Percentiles rank a stretch among this genome's conserved stretches.
Conservation (phyloP, 2,329 filamentous ascomycete genomes). For the Penicillium sp. region DNA sequence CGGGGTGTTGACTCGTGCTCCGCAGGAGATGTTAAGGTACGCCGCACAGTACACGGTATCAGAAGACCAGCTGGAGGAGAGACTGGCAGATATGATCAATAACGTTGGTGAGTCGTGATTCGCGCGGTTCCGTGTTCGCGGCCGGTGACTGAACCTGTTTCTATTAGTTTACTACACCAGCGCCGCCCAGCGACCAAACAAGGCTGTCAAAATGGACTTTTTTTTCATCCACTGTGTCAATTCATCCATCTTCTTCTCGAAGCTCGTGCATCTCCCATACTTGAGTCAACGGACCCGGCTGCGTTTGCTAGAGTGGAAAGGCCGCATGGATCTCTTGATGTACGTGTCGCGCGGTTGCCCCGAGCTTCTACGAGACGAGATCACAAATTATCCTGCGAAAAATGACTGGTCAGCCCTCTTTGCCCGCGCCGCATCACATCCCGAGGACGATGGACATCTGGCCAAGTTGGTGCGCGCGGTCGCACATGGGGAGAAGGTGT, state of each 20-base stretch:
- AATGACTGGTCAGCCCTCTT: conserved; percentile 53
- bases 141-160: background rate
- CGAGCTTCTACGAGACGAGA: conserved; percentile 60
- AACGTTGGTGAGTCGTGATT: conserved; percentile 51
- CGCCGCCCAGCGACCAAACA: conserved; percentile 65
- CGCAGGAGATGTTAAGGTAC: conserved; percentile 64
- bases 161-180: conserved; percentile 56
- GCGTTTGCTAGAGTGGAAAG: conserved; percentile 80
- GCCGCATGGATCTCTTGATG: conserved; percentile 71
- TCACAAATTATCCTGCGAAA: conserved; percentile 63
- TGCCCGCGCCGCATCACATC: conserved; percentile 49
- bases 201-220: conserved; percentile 78
- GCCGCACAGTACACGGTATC: conserved; percentile 62
- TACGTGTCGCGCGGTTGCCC: conserved; percentile 72
- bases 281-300: conserved; percentile 67
- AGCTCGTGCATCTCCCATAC: conserved; percentile 63
- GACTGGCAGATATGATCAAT: conserved; percentile 72
- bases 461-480: conserved; percentile 75
- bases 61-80: conserved; percentile 60
- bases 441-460: conserved; percentile 77
- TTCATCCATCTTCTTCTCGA: conserved; percentile 71
- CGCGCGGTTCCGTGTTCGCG: background rate
- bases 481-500: conserved; percentile 63
- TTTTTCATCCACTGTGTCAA: conserved; percentile 80
- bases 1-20: conserved; percentile 67